Evolutionary conservation across 352 stramenopile genomes (phyloP).

Genomic region (Globisporangium parvum): DNA sequence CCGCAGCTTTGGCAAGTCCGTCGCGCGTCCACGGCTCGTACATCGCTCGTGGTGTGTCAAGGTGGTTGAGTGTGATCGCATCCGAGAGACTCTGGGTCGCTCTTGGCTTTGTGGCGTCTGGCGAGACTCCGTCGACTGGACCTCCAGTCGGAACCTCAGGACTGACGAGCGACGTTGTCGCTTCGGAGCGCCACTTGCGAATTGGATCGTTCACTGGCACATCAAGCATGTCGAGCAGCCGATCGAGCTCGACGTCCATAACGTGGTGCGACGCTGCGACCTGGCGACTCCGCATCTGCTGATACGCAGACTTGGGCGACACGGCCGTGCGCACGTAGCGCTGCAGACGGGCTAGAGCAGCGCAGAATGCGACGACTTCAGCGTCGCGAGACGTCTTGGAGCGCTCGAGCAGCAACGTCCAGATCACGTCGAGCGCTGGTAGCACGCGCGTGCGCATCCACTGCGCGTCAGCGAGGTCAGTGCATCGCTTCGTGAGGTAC

Average conservation of each 20-base stretch:
- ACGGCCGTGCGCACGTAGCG: not conserved
- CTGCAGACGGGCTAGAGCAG: not conserved
- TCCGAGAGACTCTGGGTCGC: not conserved
- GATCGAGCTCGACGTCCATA: constrained; percentile 7
- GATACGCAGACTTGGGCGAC: constrained; percentile 1
- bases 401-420: not conserved
- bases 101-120: too few species aligned
- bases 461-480: not conserved
- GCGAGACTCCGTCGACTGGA: too few species aligned
- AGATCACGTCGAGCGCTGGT: not conserved
- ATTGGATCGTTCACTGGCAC: not conserved
- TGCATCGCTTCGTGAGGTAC: not conserved
- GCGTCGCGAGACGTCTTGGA: not conserved
- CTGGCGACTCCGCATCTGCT: not conserved
- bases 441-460: not conserved
- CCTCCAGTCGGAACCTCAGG: too few species aligned
- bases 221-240: constrained; percentile 3
- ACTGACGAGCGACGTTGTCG: not conserved
- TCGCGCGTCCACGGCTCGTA: not conserved
- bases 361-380: not conserved
- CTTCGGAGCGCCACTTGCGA: not conserved
- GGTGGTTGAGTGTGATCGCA: not conserved
- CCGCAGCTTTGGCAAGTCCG: not conserved
- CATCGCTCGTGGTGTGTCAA: too few species aligned
- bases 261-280: not conserved